Evolutionary conservation across 2,329 filamentous ascomycete species (phyloP), one percentile per base, ranked within the genome.

Genomic region (Dendrostoma leiphaemia): DNA sequence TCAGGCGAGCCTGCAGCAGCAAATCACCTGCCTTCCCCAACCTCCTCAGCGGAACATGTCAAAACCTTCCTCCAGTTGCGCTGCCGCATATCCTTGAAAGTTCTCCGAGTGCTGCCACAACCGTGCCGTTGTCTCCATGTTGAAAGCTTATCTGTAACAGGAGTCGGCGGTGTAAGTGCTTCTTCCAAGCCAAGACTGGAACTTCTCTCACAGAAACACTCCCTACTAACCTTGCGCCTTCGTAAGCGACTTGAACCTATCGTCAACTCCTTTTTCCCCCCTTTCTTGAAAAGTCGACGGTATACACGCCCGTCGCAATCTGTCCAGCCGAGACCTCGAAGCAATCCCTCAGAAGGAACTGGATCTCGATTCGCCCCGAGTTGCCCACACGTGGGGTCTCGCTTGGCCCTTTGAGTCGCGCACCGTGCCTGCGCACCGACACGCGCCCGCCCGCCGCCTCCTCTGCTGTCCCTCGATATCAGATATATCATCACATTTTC

Each of bases 291-390:
- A 32, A 5, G 19, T 8, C 29, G 54, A 50, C 28, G 50, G 46
- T 53, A 50, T 57, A 57, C 7, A 57, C 46, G 50, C 41, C 46
- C 50, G 54, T 53, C 46, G 10, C 8, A n/a, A 41, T 10, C 19
- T 47, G n/a, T n/a, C n/a, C n/a, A n/a, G n/a, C n/a, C n/a, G n/a
- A n/a, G n/a, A n/a, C n/a, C n/a, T n/a, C n/a, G n/a, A n/a, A n/a
- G n/a, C n/a, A n/a, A n/a, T n/a, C n/a, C n/a, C n/a, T n/a, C n/a
- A n/a, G n/a, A n/a, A n/a, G n/a, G n/a, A n/a, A n/a, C n/a, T n/a
- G n/a, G n/a, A n/a, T n/a, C n/a, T n/a, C n/a, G n/a, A n/a, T n/a
- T n/a, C n/a, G n/a, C n/a, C n/a, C n/a, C n/a, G n/a, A n/a, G n/a
- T n/a, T n/a, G n/a, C n/a, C n/a, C n/a, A n/a, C n/a, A n/a, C n/a